Base-by-base conservation (phyloP, 2,329 filamentous ascomycete genomes). In the Fusarium xyrophilum region DNA sequence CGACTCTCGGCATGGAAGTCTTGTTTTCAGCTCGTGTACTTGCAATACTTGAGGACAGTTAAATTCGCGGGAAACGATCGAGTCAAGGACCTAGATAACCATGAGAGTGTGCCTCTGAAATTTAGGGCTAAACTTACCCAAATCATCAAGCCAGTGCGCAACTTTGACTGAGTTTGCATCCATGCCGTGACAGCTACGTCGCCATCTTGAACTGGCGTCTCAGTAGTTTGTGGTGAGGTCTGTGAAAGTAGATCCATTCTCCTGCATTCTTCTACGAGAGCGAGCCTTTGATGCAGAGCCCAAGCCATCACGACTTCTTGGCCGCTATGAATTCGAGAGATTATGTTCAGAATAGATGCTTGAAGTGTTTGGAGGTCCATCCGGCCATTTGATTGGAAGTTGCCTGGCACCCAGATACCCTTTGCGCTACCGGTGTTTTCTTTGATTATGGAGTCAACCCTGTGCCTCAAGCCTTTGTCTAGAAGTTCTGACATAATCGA, bases 101-200 rank as follows among this genome's bases (percentile, higher is more conserved):
- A 28, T 62, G 27, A 62, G 57, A 25, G 3, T 5, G 28, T 44
- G 17, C 6, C 25, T 19, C 27, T 46, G 5, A 15, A 35, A 14
- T 17, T 3, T 7, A 23, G 19, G 27, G 21, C 8, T 36, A 17
- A 21, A 32, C 60, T 13, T 63, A 64, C 61, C 61, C 61, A 64
- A 21, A 64, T 30, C 60, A 64, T 64, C 27, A 63, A 23, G 9
- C 58, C 60, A 19, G 60, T 63, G 30, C 60, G 35, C 17, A 63
- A 23, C 12, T 63, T 36, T 6, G 60, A 56, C n/a, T 63, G 60
- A 36, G 58, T 32, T 47, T 42, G 42, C 6, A 56, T 13, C 60
- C 60, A 63, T 43, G 38, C 35, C n/a, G 30, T 21, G 21, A 63
- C 17, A 21, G 36, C 9, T 15, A 32, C 15, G 8, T 23, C 17